These are phyloP conservation scores for Leccinum uliginosum DNA, from an alignment of 768 basidiomycete genomes.

Conservation along the genomic window DNA sequence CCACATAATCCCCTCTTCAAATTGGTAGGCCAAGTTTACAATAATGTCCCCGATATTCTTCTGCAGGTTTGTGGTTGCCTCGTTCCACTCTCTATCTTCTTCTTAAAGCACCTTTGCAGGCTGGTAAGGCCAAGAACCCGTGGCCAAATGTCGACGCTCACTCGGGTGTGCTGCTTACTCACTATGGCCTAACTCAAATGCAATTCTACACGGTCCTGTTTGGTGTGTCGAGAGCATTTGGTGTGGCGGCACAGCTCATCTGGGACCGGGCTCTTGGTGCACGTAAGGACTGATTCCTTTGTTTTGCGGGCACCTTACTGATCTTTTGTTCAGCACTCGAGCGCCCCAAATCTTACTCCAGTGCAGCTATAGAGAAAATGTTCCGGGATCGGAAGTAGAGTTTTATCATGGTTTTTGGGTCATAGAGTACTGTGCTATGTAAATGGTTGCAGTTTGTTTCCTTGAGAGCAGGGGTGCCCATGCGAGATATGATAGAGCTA, in stretches of 20 bases:
- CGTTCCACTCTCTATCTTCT: not conserved
- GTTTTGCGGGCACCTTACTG: not conserved
- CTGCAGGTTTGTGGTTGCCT: slow-evolving; percentile 52
- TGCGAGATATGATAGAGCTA: not conserved
- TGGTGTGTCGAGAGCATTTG: slow-evolving; percentile 93
- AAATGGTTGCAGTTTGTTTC: not conserved
- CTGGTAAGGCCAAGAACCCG: slow-evolving; percentile 90
- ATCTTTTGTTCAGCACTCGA: slow-evolving; percentile 58
- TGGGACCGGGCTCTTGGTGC: slow-evolving; percentile 93
- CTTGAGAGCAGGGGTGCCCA: not conserved
- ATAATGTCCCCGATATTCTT: slow-evolving; percentile 85
- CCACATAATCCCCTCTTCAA: slow-evolving; percentile 89
- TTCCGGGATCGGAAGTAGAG: slow-evolving; percentile 44
- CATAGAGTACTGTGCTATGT: not conserved
- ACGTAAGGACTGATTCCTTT: slow-evolving; percentile 48
- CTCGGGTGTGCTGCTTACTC: slow-evolving; percentile 82
- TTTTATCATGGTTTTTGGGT: not conserved
- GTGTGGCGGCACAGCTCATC: slow-evolving; percentile 84
- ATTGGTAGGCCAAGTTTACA: slow-evolving; percentile 86
- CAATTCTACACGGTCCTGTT: slow-evolving; percentile 97
- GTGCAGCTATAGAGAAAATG: slow-evolving; percentile 71
- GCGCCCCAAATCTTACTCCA: slow-evolving; percentile 90
- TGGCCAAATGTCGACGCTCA: slow-evolving; percentile 98
- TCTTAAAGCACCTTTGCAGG: slow-evolving; percentile 36
- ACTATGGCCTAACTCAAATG: slow-evolving; percentile 88